Percentiles rank a stretch among this genome's conserved stretches.
Conservation (phyloP, 176 grass and related monocot genomes). For the Carex cristatella region DNA sequence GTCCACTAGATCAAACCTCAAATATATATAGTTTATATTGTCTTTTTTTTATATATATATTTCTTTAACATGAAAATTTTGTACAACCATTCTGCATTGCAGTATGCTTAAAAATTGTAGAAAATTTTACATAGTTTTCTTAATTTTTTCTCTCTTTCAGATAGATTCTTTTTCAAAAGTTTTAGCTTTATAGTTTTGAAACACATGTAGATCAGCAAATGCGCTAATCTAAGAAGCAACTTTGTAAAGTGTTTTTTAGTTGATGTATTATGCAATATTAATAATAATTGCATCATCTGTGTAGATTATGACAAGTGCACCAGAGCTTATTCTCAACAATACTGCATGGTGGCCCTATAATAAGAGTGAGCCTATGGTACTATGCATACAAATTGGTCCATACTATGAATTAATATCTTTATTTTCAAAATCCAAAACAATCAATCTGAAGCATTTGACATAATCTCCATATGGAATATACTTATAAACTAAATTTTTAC, state of each 20-base stretch:
- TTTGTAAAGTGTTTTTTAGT: background rate
- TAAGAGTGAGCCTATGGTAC: too few relatives aligned
- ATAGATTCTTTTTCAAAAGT: background rate
- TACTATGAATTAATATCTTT: too few relatives aligned
- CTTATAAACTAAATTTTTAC: too few relatives aligned
- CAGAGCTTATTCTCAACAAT: too few relatives aligned
- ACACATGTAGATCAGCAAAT: background rate
- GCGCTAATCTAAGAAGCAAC: background rate
- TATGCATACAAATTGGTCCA: too few relatives aligned
- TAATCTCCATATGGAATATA: too few relatives aligned
- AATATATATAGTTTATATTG: background rate
- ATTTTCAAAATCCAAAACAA: too few relatives aligned
- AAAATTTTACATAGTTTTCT: constrained; percentile 2
- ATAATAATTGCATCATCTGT: background rate
- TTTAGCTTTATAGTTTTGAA: background rate
- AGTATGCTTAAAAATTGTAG: background rate
- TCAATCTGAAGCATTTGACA: too few relatives aligned
- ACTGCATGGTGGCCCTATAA: too few relatives aligned
- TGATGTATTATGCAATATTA: background rate
- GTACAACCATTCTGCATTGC: background rate
- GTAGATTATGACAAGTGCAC: too few relatives aligned
- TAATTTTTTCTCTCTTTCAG: background rate
- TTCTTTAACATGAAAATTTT: constrained; percentile 23
- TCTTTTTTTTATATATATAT: background rate
- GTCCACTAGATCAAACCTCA: constrained; percentile 15